phyloP scores from a whole-genome alignment of 345 rosid genomes.

The Salix dunnii region DNA sequence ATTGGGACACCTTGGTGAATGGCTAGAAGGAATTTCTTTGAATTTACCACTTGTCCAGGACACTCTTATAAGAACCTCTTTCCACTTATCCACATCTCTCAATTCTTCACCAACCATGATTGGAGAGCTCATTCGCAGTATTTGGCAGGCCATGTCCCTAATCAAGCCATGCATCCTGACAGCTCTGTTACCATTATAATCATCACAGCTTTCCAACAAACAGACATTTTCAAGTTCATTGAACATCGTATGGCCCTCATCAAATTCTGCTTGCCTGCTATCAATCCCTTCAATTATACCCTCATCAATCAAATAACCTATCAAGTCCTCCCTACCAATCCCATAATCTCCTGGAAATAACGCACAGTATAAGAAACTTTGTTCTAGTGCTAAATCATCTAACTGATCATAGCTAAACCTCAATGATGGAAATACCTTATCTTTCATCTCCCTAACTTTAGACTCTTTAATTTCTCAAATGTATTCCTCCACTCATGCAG shows the following conservation, averaged over 20 bases:
- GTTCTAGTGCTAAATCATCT: neutral
- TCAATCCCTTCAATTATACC: constrained; percentile 16
- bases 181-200: neutral
- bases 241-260: constrained; percentile 15
- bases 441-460: neutral
- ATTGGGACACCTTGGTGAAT: constrained; percentile 9
- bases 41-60: constrained; percentile 9
- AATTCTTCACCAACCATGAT: neutral
- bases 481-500: constrained; percentile 19
- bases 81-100: neutral
- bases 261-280: neutral
- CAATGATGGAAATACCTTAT: neutral
- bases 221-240: constrained; percentile 8
- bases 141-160: constrained; percentile 21
- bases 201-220: constrained; percentile 12
- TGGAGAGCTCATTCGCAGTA: neutral
- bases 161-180: constrained; percentile 24
- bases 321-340: neutral
- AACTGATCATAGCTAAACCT: constrained; percentile 15
- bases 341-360: constrained; percentile 13
- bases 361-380: constrained; percentile 21
- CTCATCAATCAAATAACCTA: constrained; percentile 17
- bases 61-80: constrained; percentile 11
- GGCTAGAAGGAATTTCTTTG: neutral
- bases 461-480: constrained; percentile 5